Evolutionary conservation across 805 yeast species (phyloP), one percentile per base, ranked within the genome.

Genomic region (Myxozyma monticola): DNA sequence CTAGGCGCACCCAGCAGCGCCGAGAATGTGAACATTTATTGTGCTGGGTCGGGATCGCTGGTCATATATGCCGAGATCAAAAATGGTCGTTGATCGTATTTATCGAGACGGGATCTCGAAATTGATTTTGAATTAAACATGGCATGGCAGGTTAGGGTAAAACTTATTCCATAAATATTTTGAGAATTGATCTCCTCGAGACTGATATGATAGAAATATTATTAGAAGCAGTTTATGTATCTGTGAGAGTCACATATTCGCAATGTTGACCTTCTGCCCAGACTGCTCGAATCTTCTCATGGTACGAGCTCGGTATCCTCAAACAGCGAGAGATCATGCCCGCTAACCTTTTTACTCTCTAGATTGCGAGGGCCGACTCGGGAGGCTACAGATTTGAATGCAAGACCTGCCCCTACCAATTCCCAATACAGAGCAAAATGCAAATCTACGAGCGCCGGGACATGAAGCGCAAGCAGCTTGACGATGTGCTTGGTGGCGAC

Each of bases 211-310:
- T n/a, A n/a, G n/a, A n/a, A n/a, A n/a, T n/a, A n/a, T n/a, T n/a
- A n/a, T n/a, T n/a, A n/a, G n/a, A n/a, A n/a, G n/a, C n/a, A n/a
- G n/a, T n/a, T n/a, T n/a, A n/a, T n/a, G n/a, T n/a, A n/a, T n/a
- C n/a, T n/a, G n/a, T n/a, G n/a, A n/a, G n/a, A n/a, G n/a, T n/a
- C n/a, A n/a, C n/a, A n/a, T 15, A 25, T n/a, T 18, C 30, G 33
- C 17, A n/a, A 91, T 91, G 99, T 75, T 91, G 46, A 87, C 97
- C 0, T 91, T 91, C 67, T 91, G 99, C 65, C 99, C 98, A 4
- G 79, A 84, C 64, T 91, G 99, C 68, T 82, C 95, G 17, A 91
- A 91, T 62, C 86, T 93, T 95, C 76, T 93, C 20, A 75, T 85
- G 44, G 79, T 78, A 62, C n/a, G 72, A 63, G 7, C 15, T 18